phyloP scores from a whole-genome alignment of 2,329 filamentous ascomycete species.

The Bipolaris bicolor region DNA sequence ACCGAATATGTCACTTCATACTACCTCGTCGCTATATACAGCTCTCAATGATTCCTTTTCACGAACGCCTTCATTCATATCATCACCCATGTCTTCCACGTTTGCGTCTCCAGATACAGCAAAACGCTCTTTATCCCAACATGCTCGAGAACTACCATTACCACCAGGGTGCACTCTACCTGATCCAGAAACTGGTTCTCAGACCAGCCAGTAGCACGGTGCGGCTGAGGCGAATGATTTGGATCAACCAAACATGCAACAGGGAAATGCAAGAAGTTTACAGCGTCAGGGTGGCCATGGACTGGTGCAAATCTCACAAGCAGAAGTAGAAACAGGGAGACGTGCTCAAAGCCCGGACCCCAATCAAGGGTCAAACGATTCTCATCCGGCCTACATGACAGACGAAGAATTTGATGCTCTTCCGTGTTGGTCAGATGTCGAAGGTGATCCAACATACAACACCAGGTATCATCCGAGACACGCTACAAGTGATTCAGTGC shows the following conservation, averaged over 20 bases:
- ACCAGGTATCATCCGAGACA: not conserved
- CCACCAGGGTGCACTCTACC: not conserved
- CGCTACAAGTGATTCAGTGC: not conserved
- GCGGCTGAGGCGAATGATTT: not conserved
- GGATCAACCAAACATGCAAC: not conserved
- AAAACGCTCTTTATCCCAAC: not conserved
- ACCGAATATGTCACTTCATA: not conserved
- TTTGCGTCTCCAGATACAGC: not conserved
- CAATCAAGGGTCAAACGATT: not conserved
- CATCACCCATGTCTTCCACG: not conserved
- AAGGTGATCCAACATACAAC: conserved; percentile 2
- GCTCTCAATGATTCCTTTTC: not conserved
- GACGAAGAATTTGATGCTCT: conserved; percentile 7
- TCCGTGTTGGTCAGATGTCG: conserved; percentile 6
- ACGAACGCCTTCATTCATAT: not conserved
- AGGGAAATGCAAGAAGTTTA: not conserved
- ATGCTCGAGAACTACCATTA: not conserved
- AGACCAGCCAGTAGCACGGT: not conserved
- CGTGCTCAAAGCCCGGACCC: not conserved
- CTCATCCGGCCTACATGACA: conserved; percentile 5
- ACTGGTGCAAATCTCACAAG: no score
- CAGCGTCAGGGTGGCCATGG: not conserved
- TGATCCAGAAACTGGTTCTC: not conserved
- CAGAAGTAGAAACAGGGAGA: not conserved
- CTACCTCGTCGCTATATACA: not conserved